A percentile compares a stretch with the other conserved stretches of the same genome.
phyloP scores from a whole-genome alignment of 2,329 filamentous ascomycete genomes.

The Alternaria angustiovoidea region DNA sequence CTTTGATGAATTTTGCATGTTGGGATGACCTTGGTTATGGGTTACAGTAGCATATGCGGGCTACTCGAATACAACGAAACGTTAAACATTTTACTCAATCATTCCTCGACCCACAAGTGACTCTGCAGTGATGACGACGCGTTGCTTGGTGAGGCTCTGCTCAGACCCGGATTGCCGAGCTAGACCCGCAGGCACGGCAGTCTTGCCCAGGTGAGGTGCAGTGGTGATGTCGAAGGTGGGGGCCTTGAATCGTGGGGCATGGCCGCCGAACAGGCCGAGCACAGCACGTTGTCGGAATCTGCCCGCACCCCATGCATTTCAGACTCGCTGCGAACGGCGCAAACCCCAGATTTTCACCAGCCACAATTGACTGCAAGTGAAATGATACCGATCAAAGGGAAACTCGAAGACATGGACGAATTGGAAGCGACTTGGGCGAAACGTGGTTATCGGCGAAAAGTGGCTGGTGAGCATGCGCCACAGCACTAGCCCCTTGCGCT shows the following conservation, averaged over 20 bases:
- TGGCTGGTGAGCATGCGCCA: conserved; percentile 5
- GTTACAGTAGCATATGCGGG: conserved; percentile 9
- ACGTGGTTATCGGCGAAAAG: conserved; percentile 13
- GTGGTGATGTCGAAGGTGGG: conserved; percentile 17
- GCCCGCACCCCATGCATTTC: conserved; percentile 2
- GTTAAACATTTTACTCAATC: background rate
- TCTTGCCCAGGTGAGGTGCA: conserved; percentile 4
- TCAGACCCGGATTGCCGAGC: background rate
- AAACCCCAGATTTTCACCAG: background rate
- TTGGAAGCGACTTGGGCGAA: conserved; percentile 1
- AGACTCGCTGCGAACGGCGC: background rate
- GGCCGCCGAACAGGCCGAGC: background rate
- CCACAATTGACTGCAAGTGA: background rate
- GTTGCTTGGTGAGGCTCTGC: background rate
- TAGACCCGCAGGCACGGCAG: conserved; percentile 2
- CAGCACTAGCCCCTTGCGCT: too few relatives aligned
- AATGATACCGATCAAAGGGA: background rate
- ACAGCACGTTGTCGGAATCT: conserved; percentile 2
- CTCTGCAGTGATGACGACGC: background rate
- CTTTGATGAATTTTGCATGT: conserved; percentile 19
- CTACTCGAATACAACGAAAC: conserved; percentile 5
- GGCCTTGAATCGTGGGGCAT: conserved; percentile 7
- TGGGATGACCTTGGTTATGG: conserved; percentile 7
- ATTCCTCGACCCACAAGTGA: background rate
- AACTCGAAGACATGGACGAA: background rate